A percentile compares a stretch with the other conserved stretches of the same genome.
These are phyloP conservation scores for Phialocephala subalpina DNA, from an alignment of 2,329 filamentous ascomycete genomes.

Conservation along the genomic window DNA sequence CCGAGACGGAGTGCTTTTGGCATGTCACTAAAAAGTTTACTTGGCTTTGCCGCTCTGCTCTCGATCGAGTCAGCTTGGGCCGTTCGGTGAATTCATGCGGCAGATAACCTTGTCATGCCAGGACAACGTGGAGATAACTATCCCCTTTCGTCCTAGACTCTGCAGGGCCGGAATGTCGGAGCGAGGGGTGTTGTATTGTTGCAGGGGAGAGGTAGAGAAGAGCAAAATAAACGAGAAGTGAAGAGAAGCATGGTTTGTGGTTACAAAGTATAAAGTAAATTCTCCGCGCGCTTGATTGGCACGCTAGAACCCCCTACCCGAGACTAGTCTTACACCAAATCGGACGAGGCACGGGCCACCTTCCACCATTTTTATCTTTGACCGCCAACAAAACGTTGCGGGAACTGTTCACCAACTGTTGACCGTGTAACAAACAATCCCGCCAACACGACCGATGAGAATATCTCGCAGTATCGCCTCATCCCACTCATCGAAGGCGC, in stretches of 20 bases:
- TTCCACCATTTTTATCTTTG: not conserved
- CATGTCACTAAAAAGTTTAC: not conserved
- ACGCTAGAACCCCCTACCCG: no score
- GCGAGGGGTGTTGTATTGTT: not conserved
- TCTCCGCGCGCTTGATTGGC: no score
- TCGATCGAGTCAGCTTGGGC: not conserved
- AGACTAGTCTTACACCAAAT: not conserved
- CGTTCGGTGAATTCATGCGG: not conserved
- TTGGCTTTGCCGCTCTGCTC: not conserved
- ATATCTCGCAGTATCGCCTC: no score
- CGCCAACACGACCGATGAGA: not conserved
- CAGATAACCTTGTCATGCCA: slow-evolving; percentile 6
- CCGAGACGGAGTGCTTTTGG: not conserved
- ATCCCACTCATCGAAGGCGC: not conserved
- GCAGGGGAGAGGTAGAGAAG: not conserved
- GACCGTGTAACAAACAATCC: not conserved
- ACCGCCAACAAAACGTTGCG: not conserved
- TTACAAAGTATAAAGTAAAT: no score
- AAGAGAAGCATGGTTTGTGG: not conserved
- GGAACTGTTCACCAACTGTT: not conserved
- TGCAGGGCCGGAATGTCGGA: not conserved
- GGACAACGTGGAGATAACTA: not conserved
- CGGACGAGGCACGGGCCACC: not conserved
- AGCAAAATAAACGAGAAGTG: not conserved
- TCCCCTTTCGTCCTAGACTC: not conserved